A percentile compares a stretch with the other conserved stretches of the same genome.
Evolutionary conservation across 2,329 filamentous ascomycete genomes (phyloP).

Genomic region (Paracoccidioides lutzii): DNA sequence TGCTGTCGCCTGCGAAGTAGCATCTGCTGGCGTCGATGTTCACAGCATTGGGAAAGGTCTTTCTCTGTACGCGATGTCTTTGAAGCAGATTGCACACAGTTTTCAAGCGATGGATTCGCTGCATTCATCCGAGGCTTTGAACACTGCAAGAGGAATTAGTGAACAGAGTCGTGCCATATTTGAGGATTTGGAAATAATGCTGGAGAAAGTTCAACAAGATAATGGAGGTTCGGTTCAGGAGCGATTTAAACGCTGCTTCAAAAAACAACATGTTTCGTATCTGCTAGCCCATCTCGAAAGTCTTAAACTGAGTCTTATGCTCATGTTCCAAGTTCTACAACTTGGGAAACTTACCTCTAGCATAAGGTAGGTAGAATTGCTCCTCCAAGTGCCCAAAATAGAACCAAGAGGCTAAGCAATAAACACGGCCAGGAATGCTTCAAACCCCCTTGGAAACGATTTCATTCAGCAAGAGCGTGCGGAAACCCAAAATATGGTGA

Average conservation of each 20-base stretch:
- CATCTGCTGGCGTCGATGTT: slow-evolving; percentile 27
- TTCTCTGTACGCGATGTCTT: slow-evolving; percentile 27
- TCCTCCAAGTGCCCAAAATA: background rate
- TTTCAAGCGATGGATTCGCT: slow-evolving; percentile 22
- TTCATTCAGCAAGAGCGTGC: slow-evolving; percentile 28
- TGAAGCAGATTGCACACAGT: slow-evolving; percentile 27
- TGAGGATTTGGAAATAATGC: slow-evolving; percentile 31
- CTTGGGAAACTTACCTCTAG: slow-evolving; percentile 24
- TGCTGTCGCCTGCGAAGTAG: slow-evolving; percentile 30
- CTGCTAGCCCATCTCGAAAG: slow-evolving; percentile 30
- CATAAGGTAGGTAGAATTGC: slow-evolving; percentile 12
- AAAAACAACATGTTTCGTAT: slow-evolving; percentile 30
- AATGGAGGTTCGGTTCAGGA: slow-evolving; percentile 22
- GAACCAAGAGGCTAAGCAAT: background rate
- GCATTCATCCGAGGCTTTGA: slow-evolving; percentile 21
- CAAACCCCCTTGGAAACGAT: slow-evolving; percentile 16
- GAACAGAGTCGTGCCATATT: slow-evolving; percentile 28
- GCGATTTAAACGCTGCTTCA: slow-evolving; percentile 30
- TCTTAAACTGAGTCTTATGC: slow-evolving; percentile 28
- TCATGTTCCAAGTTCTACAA: slow-evolving; percentile 29
- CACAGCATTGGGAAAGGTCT: slow-evolving; percentile 31
- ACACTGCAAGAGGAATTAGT: slow-evolving; percentile 27
- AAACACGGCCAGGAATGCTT: slow-evolving; percentile 9
- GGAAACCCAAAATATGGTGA: slow-evolving; percentile 32
- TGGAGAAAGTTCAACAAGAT: slow-evolving; percentile 22